Evolutionary conservation across 2,329 filamentous ascomycete species (phyloP).

Genomic region (Penicillium sp.): DNA sequence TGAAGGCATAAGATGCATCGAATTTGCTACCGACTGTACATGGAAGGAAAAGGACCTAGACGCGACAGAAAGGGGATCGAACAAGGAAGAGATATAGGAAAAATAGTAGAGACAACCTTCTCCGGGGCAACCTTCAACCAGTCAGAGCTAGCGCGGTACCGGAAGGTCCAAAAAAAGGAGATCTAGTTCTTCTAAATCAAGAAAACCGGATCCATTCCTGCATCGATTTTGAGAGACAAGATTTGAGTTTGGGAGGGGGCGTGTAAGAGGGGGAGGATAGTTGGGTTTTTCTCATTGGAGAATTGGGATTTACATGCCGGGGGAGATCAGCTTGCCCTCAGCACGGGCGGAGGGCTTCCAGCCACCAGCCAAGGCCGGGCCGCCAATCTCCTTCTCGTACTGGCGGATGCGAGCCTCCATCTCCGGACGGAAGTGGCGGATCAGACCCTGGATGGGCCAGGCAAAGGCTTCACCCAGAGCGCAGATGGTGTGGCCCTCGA

Average conservation of each 20-base stretch:
- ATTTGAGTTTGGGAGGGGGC: conserved; percentile 3
- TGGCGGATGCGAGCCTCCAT: conserved; percentile 87
- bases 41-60: conserved; percentile 26
- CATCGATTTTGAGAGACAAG: conserved; percentile 20
- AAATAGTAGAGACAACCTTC: conserved; percentile 27
- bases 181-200: conserved; percentile 17
- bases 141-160: conserved; percentile 8
- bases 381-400: conserved; percentile 72
- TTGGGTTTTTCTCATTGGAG: not conserved
- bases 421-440: conserved; percentile 96
- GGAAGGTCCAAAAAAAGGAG: conserved; percentile 13
- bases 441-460: conserved; percentile 97
- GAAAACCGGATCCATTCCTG: conserved; percentile 19
- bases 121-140: conserved; percentile 1
- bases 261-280: conserved; percentile 2
- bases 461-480: conserved; percentile 97
- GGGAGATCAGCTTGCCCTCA: conserved; percentile 82
- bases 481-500: conserved; percentile 98
- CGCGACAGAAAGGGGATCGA: conserved; percentile 30
- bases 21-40: conserved; percentile 34
- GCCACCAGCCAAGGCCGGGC: conserved; percentile 78
- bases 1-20: conserved; percentile 29
- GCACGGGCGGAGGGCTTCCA: conserved; percentile 75
- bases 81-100: conserved; percentile 21
- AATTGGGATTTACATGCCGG: conserved; percentile 74